Conservation (phyloP, 2,329 filamentous ascomycete species). For the Phialophora tarda region DNA sequence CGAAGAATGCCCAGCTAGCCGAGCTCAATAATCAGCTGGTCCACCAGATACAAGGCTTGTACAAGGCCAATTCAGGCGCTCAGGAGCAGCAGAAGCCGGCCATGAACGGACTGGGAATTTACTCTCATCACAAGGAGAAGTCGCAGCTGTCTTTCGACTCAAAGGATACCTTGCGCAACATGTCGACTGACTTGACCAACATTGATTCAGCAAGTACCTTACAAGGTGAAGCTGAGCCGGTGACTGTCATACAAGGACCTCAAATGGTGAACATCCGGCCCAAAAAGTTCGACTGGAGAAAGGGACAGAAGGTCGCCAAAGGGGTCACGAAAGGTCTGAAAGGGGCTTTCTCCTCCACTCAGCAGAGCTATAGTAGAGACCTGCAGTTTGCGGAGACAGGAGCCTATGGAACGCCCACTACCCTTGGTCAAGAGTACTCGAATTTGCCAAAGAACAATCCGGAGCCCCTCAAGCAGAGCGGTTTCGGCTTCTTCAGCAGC, state of each 20-base stretch:
- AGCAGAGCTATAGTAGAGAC: constrained; percentile 51
- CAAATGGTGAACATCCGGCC: constrained; percentile 92
- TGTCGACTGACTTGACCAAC: constrained; percentile 54
- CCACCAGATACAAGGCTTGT: constrained; percentile 89
- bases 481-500: constrained; percentile 73
- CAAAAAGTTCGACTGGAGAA: constrained; percentile 99
- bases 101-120: constrained; percentile 68
- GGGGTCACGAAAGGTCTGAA: constrained; percentile 94
- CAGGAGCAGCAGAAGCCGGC: constrained; percentile 46
- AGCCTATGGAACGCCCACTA: constrained; percentile 65
- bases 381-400: constrained; percentile 67
- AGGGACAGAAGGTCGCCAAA: constrained; percentile 91
- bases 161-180: constrained; percentile 50
- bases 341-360: constrained; percentile 78
- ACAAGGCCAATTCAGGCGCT: constrained; percentile 73
- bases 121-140: constrained; percentile 60
- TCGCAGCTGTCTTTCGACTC: constrained; percentile 52
- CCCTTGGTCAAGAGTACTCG: constrained; percentile 44
- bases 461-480: constrained; percentile 58
- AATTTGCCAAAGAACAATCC: constrained; percentile 41
- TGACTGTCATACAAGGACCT: constrained; percentile 70
- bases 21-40: constrained; percentile 96
- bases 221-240: constrained; percentile 69
- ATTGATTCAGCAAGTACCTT: constrained; percentile 66
- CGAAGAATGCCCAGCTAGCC: constrained; percentile 90